Conservation (phyloP, 441 rosid genomes). For the Caryocar brasiliense region DNA sequence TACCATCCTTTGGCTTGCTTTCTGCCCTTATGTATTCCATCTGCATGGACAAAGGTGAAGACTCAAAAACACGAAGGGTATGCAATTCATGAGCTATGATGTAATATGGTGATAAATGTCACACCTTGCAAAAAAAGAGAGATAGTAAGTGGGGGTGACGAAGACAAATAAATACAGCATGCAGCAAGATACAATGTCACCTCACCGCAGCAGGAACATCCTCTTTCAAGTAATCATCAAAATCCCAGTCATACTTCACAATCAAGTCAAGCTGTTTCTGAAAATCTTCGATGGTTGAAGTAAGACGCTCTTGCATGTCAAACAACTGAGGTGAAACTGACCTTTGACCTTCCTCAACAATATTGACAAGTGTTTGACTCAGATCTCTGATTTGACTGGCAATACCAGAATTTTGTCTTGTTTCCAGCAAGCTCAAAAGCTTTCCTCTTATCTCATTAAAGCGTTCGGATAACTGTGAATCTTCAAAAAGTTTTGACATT, state of each 20-base stretch:
- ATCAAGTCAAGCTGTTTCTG: constrained; percentile 91
- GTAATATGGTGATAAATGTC: too few species aligned
- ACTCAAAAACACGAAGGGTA: neutral
- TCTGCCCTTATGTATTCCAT: constrained; percentile 71
- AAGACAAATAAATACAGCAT: neutral
- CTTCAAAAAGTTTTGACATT: constrained; percentile 71
- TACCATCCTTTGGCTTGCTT: constrained; percentile 54
- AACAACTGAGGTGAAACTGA: constrained; percentile 78
- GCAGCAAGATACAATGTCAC: constrained; percentile 40
- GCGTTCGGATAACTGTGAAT: constrained; percentile 59
- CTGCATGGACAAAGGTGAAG: constrained; percentile 23
- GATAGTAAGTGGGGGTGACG: too few species aligned
- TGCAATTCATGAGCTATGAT: too few species aligned
- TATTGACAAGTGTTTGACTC: constrained; percentile 60
- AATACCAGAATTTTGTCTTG: constrained; percentile 58
- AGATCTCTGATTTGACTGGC: constrained; percentile 60
- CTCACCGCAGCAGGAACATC: constrained; percentile 99
- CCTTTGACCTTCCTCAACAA: constrained; percentile 69
- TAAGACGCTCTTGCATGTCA: constrained; percentile 80
- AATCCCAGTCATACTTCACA: constrained; percentile 89
- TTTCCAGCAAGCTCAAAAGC: constrained; percentile 65
- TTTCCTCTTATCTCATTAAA: constrained; percentile 61
- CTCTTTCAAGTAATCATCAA: constrained; percentile 82
- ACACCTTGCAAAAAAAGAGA: too few species aligned
- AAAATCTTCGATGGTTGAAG: constrained; percentile 71